phyloP scores from a whole-genome alignment of 148 eudicot species.

The Fagopyrum homotropicum region DNA sequence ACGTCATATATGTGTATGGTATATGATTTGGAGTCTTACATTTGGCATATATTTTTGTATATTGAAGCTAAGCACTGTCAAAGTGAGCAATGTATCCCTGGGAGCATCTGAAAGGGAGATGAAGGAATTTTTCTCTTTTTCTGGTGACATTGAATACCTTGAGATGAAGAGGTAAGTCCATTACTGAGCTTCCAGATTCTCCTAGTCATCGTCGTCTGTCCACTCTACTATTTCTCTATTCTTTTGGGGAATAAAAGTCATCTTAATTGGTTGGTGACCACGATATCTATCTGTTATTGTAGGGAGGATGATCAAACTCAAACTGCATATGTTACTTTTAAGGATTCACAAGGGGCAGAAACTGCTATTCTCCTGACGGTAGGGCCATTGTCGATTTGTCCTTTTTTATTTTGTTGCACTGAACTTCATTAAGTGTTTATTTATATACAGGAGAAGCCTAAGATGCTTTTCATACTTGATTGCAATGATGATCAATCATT shows the following conservation, averaged over 20 bases:
- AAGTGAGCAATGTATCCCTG: conserved; percentile 78
- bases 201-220: neutral
- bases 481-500: neutral
- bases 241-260: neutral
- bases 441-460: neutral
- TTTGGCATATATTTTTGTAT: conserved; percentile 10
- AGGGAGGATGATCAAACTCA: conserved; percentile 84
- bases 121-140: conserved; percentile 85
- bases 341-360: conserved; percentile 81
- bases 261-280: neutral
- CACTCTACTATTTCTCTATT: neutral
- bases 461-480: neutral
- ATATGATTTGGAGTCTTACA: neutral
- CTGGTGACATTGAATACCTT: conserved; percentile 82
- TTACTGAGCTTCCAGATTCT: neutral
- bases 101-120: conserved; percentile 75
- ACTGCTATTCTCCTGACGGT: conserved; percentile 96
- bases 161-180: conserved; percentile 62
- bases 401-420: neutral
- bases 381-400: neutral
- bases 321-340: conserved; percentile 79
- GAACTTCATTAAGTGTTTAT: neutral
- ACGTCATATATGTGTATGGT: neutral
- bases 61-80: conserved; percentile 59
- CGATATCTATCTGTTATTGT: neutral